Evolutionary conservation across 1,139 yeast species (phyloP).

Genomic region (Pichia sp.): DNA sequence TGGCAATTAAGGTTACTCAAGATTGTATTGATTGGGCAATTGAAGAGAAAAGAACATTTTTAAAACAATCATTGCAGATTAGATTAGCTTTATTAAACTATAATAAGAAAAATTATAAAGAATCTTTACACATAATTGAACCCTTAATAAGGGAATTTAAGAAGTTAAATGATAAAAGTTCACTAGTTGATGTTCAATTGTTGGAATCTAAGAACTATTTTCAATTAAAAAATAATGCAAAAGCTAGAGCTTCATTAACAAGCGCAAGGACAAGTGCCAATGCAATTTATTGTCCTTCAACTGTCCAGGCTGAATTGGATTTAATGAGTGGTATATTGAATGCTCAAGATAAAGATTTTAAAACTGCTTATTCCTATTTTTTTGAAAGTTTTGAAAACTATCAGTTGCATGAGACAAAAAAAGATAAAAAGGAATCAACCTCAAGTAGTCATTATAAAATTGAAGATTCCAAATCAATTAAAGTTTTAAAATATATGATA

Average conservation of each 20-base stretch:
- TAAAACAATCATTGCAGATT: constrained; percentile 82
- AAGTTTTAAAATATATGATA: constrained; percentile 84
- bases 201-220: constrained; percentile 88
- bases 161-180: constrained; percentile 89
- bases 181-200: constrained; percentile 90
- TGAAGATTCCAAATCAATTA: constrained; percentile 62
- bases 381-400: constrained; percentile 92
- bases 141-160: constrained; percentile 77
- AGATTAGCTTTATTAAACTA: constrained; percentile 74
- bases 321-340: constrained; percentile 92
- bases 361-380: constrained; percentile 92
- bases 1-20: constrained; percentile 68
- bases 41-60: constrained; percentile 73
- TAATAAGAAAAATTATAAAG: constrained; percentile 57
- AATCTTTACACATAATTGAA: constrained; percentile 67
- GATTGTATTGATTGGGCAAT: constrained; percentile 87
- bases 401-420: constrained; percentile 34
- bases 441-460: constrained; percentile 21
- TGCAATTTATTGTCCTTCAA: constrained; percentile 91
- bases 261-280: constrained; percentile 96
- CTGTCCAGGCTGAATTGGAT: constrained; percentile 89
- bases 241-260: constrained; percentile 86
- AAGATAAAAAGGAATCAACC: constrained; percentile 18
- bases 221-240: constrained; percentile 86
- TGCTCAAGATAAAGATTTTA: constrained; percentile 95